Conservation (phyloP, 1,284 basidiomycete species). For the Flammula alnicola region DNA sequence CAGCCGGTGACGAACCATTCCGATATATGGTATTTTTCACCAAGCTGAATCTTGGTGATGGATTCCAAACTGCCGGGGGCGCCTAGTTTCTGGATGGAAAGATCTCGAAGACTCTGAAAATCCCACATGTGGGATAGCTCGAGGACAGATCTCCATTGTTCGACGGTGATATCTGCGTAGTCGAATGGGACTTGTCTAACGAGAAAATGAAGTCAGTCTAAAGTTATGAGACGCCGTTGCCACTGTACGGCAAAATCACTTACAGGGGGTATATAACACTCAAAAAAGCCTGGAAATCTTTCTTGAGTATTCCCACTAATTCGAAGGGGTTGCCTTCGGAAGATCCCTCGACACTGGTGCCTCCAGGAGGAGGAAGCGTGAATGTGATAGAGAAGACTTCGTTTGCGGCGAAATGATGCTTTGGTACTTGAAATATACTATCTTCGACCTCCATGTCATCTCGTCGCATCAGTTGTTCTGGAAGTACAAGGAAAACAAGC, state of each 20-base stretch:
- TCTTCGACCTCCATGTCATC: no score
- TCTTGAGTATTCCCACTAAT: not conserved
- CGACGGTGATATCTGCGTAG: not conserved
- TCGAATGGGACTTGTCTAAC: no score
- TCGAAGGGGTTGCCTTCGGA: slow-evolving; percentile 1
- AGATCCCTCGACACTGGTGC: not conserved
- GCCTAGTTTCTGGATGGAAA: not conserved
- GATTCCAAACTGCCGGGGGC: no score
- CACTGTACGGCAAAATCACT: not conserved
- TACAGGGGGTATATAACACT: slow-evolving; percentile 6
- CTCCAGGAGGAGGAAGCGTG: not conserved
- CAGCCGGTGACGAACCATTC: not conserved
- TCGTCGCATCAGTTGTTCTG: no score
- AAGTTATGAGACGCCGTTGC: not conserved
- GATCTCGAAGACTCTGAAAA: not conserved
- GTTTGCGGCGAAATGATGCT: not conserved
- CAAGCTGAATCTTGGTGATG: not conserved
- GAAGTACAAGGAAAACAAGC: no score
- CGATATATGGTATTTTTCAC: not conserved
- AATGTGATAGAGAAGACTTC: slow-evolving; percentile 2
- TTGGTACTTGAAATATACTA: slow-evolving; percentile 2
- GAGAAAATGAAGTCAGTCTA: no score
- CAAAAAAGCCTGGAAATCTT: slow-evolving; percentile 5
- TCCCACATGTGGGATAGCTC: slow-evolving; percentile 3
- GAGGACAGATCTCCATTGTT: slow-evolving; percentile 1